Evolutionary conservation across 2,329 filamentous ascomycete species (phyloP).

Genomic region (Bipolaris cookei): DNA sequence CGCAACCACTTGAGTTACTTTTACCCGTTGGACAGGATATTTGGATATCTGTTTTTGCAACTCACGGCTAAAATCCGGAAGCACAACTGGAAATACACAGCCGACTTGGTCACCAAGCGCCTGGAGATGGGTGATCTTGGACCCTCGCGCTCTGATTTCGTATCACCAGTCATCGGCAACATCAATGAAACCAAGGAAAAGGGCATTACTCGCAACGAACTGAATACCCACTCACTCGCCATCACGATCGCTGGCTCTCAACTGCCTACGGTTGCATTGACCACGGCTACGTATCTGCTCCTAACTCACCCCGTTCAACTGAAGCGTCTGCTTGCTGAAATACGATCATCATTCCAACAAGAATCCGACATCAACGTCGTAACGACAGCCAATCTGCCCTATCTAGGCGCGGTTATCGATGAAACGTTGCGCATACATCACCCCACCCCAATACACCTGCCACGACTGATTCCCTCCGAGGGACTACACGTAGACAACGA

Average conservation of each 20-base stretch:
- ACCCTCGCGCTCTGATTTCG: slow-evolving; percentile 2
- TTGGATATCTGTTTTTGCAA: slow-evolving; percentile 1
- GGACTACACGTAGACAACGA: slow-evolving; percentile 7
- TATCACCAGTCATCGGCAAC: slow-evolving; percentile 1
- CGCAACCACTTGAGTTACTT: slow-evolving; percentile 10
- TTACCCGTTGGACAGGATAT: slow-evolving; percentile 6
- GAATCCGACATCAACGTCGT: slow-evolving; percentile 10
- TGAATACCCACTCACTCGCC: slow-evolving; percentile 5
- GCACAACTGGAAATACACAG: slow-evolving; percentile 4
- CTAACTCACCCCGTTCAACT: slow-evolving; percentile 8
- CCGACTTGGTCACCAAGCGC: slow-evolving; percentile 6
- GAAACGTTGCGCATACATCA: slow-evolving; percentile 12
- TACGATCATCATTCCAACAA: slow-evolving; percentile 5
- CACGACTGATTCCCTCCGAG: slow-evolving; percentile 6
- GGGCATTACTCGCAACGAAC: slow-evolving; percentile 6
- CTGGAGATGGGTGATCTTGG: slow-evolving; percentile 7
- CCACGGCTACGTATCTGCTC: slow-evolving; percentile 9
- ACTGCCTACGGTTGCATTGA: slow-evolving; percentile 8
- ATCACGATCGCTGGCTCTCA: slow-evolving; percentile 13
- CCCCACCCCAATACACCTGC: slow-evolving; percentile 9
- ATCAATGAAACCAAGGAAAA: slow-evolving; percentile 5
- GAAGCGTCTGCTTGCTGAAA: slow-evolving; percentile 1
- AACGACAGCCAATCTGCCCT: slow-evolving; percentile 4
- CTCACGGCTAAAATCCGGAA: background rate
- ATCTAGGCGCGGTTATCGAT: slow-evolving; percentile 9